Base-by-base conservation (phyloP, 192 early-diverging fungal species). In the Dispira parvispora region DNA sequence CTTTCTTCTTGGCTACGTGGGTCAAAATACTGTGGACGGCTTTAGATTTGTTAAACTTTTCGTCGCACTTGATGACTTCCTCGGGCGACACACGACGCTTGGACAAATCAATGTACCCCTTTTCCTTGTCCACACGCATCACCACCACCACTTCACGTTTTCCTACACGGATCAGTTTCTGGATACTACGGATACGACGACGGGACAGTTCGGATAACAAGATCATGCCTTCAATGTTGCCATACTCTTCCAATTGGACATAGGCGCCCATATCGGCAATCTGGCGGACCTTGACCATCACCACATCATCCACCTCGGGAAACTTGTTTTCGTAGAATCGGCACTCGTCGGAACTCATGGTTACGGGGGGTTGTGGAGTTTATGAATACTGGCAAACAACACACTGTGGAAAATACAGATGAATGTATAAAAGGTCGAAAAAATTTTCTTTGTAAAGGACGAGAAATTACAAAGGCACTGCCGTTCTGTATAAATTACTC, bases 201-300 rank as follows among this genome's bases (percentile, higher is more conserved):
- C 92, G 82, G 3, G 92, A 92, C 58, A 99, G 78, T 73, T 99
- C 96, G 25, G 85, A 86, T 43, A 94, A 71, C 61, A 90, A 78
- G 69, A 99, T 94, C 91, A 99, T 96, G 60, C 94, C 96, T 74
- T 96, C 92, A 68, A 91, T 91, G 76, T 91, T 89, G 76, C 88
- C 87, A 75, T 99, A 99, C 75, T 99, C 96, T 27, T 83, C 82
- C 65, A 98, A 76, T 68, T 88, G 83, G 46, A 95, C 94, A 71
- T 94, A 92, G n/a, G 93, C 90, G 23, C 92, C 95, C 80, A 94
- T 87, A 65, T 94, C 92, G 43, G 88, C 88, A 65, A 98, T 96
- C 72, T 91, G 87, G 38, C 83, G 82, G 64, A 99, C 93, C 71
- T 88, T 96, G 65, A 91, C 96, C 90, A 97, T 96, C 56, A 99